phyloP scores from a whole-genome alignment of 2,329 filamentous ascomycete species.

The Hirsutella minnesotensis region DNA sequence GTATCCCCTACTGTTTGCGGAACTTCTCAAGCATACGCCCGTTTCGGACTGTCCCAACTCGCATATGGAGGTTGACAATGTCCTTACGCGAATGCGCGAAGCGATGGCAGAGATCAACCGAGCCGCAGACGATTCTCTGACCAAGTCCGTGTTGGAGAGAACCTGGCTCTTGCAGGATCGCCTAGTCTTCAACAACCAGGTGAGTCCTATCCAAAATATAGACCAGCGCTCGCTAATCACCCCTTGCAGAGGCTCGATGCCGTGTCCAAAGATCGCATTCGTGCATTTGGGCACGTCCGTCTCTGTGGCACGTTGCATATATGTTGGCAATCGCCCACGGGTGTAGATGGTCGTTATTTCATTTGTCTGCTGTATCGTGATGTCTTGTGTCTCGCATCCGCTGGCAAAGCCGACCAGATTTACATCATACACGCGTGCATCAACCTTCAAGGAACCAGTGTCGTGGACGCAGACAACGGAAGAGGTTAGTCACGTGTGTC shows the following conservation, averaged over 20 bases:
- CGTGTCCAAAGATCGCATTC: slow-evolving; percentile 53
- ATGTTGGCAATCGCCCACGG: slow-evolving; percentile 62
- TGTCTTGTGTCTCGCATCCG: slow-evolving; percentile 63
- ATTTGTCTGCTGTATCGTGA: slow-evolving; percentile 75
- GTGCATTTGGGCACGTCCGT: slow-evolving; percentile 66
- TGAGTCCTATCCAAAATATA: slow-evolving; percentile 18
- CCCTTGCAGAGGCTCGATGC: slow-evolving; percentile 32
- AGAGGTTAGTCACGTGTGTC: slow-evolving; percentile 39
- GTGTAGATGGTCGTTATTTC: slow-evolving; percentile 68
- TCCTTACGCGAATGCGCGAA: slow-evolving; percentile 59
- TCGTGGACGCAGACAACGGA: slow-evolving; percentile 66
- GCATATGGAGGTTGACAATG: slow-evolving; percentile 66
- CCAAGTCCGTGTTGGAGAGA: slow-evolving; percentile 60
- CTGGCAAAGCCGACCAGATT: slow-evolving; percentile 48
- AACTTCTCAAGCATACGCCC: slow-evolving; percentile 72
- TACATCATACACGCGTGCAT: slow-evolving; percentile 71
- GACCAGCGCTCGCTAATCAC: background rate
- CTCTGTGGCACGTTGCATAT: slow-evolving; percentile 76
- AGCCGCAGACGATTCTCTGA: slow-evolving; percentile 64
- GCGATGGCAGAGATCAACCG: slow-evolving; percentile 71
- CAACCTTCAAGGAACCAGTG: slow-evolving; percentile 47
- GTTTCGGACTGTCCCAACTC: slow-evolving; percentile 75
- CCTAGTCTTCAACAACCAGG: slow-evolving; percentile 61
- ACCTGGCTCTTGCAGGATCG: slow-evolving; percentile 80
- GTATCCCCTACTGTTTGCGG: slow-evolving; percentile 77